Base-by-base conservation (phyloP, 2,329 filamentous ascomycete species). In the Aspergillus pseudoglaucus region DNA sequence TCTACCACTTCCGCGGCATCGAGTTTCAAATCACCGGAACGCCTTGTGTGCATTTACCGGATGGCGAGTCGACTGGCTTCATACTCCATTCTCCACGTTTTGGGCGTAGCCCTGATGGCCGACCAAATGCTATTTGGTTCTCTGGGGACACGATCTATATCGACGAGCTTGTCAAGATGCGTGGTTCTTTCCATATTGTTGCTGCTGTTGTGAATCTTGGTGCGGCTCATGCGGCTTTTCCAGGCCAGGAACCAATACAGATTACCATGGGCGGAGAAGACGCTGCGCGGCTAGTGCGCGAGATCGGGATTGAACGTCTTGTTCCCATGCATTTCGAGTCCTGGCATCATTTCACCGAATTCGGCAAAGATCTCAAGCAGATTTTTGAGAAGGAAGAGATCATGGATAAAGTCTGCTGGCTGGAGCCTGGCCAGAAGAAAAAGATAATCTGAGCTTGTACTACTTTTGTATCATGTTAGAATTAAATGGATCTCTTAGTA, bases 271-370 rank as follows among this genome's bases (percentile, higher is more conserved):
- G 69, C 52, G 73, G 73, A 0, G 66, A 62, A 47, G 59, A 74
- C 32, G 74, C 61, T 1, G 68, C 66, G 4, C 50, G 49, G 35
- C 56, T 77, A 8, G 65, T 73, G 43, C 59, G 63, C 0, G 69
- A 68, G 2, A 58, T 76, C 9, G 58, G 59, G 14, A 69, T 70
- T 0, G 72, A 76, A 41, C 47, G 67, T 2, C 49, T 76, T 9
- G 64, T 77, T 2, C 74, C 73, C 0, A 71, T 78, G 67, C 74
- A 77, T 48, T 77, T 63, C 46, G 73, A 77, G 43, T 63, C 62
- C 1, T 78, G 74, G 74, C 56, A 53, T 0, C 73, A 76, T 52
- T 75, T 75, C 45, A 65, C 63, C 1, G 62, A 76, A 52, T 53
- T 57, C 32, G 58, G 60, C 3, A 50, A 59, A 3, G 61, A 61